Base-by-base conservation (phyloP, 768 basidiomycete species). In the Coprinopsis marcescibilis region DNA sequence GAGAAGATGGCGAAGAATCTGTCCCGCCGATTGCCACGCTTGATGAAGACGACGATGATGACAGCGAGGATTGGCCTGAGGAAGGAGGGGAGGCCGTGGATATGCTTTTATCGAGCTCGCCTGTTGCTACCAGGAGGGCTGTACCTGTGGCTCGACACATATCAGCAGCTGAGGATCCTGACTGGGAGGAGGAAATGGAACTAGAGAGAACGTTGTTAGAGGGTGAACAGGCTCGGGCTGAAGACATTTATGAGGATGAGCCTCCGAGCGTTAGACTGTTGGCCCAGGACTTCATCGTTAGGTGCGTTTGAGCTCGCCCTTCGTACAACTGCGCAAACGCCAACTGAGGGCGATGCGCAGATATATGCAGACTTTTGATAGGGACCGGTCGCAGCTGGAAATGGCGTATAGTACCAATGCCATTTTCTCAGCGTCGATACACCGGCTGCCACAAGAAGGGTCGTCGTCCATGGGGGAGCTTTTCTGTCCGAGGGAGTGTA, bases 331-430 rank as follows among this genome's bases (percentile, higher is more conserved):
- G 8, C 35, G 19, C 35, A 17, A 36, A 36, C 10, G 35, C 19
- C 7, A 7, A 36, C 12, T 32, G 29, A 8, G 29, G 29, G 29
- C 29, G 8, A 32, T 27, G 15, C 19, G 17, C 23, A 48, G 46
- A 23, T 48, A 41, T 23, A 40, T 48, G 25, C 14, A 32, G 15
- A 40, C 25, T 8, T 48, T 48, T 17, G 46, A 48, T 20, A 6
- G 15, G 8, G 39, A 48, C 26, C 37, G 46, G 11, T 23, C 20
- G 17, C 20, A 21, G 24, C 39, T 48, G 4, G 27, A 10, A 1
- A 15, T 8, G 19, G 46, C 46, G 1, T 48, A 48, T 25, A 39
- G 8, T 14, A 20, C 21, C 13, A 26, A 46, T 26, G 45, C 45
- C n/a, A 46, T n/a, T 25, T 46, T 46, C 36, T 17, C 21, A 19